Evolutionary conservation across 2,329 filamentous ascomycete genomes (phyloP).

Genomic region (Fusarium sp.): DNA sequence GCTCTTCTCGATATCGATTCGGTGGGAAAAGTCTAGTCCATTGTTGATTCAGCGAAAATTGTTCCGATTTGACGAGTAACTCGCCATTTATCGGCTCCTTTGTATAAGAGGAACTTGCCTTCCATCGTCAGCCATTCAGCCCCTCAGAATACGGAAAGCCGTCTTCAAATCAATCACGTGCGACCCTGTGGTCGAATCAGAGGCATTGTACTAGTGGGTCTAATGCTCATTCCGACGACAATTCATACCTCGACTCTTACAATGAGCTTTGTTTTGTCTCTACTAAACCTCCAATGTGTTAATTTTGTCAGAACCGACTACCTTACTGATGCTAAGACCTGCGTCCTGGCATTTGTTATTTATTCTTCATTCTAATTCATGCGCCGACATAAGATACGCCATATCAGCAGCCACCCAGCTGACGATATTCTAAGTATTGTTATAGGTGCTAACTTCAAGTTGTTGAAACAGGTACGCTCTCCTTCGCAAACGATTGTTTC

Average conservation of each 20-base stretch:
- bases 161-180: conserved; percentile 43
- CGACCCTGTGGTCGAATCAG: conserved; percentile 39
- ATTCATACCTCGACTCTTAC: conserved; percentile 15
- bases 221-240: conserved; percentile 32
- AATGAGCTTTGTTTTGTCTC: conserved; percentile 19
- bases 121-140: conserved; percentile 44
- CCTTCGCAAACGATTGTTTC: conserved; percentile 69
- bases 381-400: conserved; percentile 12
- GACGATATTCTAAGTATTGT: conserved; percentile 35
- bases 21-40: conserved; percentile 29
- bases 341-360: not conserved
- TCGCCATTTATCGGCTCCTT: conserved; percentile 32
- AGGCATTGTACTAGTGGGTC: conserved; percentile 34
- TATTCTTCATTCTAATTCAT: not conserved
- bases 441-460: conserved; percentile 33
- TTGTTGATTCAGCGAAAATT: conserved; percentile 16
- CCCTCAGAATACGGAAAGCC: conserved; percentile 45
- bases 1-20: conserved; percentile 19
- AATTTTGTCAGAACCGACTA: not conserved
- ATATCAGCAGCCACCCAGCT: conserved; percentile 16
- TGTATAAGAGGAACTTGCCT: conserved; percentile 40
- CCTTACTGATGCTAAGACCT: not conserved
- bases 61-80: conserved; percentile 30
- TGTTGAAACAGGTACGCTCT: conserved; percentile 41
- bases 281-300: not conserved